phyloP scores from a whole-genome alignment of 2,329 filamentous ascomycete genomes.

The Stachybotrys echinatus region DNA sequence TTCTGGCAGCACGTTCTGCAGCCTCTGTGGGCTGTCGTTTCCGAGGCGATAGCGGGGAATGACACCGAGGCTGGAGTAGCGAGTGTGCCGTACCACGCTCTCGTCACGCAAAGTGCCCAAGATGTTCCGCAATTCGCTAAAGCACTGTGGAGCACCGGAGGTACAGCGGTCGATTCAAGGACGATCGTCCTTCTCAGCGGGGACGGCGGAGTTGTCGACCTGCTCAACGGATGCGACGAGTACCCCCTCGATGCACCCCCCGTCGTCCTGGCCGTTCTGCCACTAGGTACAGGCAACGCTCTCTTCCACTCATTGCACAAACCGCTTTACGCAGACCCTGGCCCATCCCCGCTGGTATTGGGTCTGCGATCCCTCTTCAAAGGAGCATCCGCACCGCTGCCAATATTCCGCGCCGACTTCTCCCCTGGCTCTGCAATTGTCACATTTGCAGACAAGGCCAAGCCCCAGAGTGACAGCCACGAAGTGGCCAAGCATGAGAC shows the following conservation, averaged over 20 bases:
- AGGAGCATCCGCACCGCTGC: conserved; percentile 51
- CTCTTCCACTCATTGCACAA: conserved; percentile 59
- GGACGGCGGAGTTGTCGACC: conserved; percentile 80
- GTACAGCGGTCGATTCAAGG: conserved; percentile 12
- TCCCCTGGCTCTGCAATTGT: conserved; percentile 50
- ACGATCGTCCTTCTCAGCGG: conserved; percentile 77
- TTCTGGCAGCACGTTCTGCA: conserved; percentile 53
- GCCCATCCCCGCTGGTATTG: conserved; percentile 38
- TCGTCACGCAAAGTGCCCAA: conserved; percentile 57
- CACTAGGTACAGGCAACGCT: conserved; percentile 61
- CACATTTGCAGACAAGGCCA: conserved; percentile 23
- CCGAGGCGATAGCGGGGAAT: conserved; percentile 22
- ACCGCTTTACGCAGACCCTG: conserved; percentile 39
- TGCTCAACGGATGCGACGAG: conserved; percentile 59
- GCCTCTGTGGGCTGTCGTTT: conserved; percentile 42
- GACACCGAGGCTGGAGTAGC: neutral
- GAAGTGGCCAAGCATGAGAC: conserved; percentile 22
- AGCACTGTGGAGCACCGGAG: conserved; percentile 26
- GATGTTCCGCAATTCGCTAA: conserved; percentile 61
- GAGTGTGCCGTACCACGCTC: conserved; percentile 25
- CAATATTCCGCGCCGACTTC: conserved; percentile 58
- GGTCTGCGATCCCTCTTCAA: conserved; percentile 53
- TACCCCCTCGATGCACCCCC: conserved; percentile 8
- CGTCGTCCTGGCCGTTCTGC: conserved; percentile 49
- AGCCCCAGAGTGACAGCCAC: neutral